These are phyloP conservation scores for Biscogniauxia sp. DNA, from an alignment of 2,329 filamentous ascomycete genomes.

Conservation along the genomic window DNA sequence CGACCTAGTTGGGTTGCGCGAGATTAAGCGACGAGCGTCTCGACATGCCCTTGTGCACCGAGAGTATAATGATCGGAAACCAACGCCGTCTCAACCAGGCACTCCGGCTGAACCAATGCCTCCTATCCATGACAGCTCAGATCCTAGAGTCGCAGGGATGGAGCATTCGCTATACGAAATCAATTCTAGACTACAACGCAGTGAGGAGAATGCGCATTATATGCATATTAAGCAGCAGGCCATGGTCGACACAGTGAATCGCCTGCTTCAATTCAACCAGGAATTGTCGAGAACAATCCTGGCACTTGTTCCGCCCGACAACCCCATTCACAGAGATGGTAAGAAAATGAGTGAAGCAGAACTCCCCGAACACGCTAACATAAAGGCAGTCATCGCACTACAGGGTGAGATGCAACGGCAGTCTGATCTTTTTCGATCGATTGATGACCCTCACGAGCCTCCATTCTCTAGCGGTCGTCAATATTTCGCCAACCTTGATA, in stretches of 20 bases:
- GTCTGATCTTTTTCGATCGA: conserved; percentile 52
- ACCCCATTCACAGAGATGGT: conserved; percentile 79
- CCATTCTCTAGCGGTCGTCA: conserved; percentile 62
- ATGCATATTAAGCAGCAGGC: conserved; percentile 79
- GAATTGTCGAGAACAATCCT: conserved; percentile 76
- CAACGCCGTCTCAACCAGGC: conserved; percentile 72
- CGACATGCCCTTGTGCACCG: conserved; percentile 90
- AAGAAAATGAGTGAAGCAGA: conserved; percentile 37
- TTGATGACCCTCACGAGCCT: conserved; percentile 67
- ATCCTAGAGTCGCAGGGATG: conserved; percentile 70
- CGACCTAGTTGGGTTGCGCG: conserved; percentile 83
- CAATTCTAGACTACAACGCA: conserved; percentile 70
- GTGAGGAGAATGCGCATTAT: conserved; percentile 78
- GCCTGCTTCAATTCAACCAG: conserved; percentile 73
- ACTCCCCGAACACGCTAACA: conserved; percentile 28
- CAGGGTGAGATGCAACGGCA: conserved; percentile 62
- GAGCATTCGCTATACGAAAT: conserved; percentile 85
- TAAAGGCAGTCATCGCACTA: conserved; percentile 48
- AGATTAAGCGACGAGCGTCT: conserved; percentile 94
- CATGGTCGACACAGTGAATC: conserved; percentile 75
- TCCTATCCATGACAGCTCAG: conserved; percentile 68
- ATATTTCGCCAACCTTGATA: conserved; percentile 67
- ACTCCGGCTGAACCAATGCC: conserved; percentile 80
- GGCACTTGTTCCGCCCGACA: conserved; percentile 72
- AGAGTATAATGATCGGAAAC: conserved; percentile 80